phyloP scores from a whole-genome alignment of 805 yeast genomes.

The Wickerhamiella dianesei region DNA sequence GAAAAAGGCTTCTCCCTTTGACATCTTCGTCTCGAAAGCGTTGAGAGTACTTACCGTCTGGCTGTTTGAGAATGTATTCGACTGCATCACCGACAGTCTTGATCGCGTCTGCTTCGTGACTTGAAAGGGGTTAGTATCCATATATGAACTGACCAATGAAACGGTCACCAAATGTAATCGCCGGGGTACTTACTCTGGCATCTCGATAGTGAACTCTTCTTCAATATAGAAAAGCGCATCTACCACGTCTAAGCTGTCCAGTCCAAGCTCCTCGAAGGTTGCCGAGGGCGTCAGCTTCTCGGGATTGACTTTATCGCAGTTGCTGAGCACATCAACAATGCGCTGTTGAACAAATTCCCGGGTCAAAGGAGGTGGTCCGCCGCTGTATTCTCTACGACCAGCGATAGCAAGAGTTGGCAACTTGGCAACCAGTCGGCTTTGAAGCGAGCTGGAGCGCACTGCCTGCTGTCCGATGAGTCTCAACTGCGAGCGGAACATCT shows the following conservation, averaged over 20 bases:
- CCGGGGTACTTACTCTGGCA: slow-evolving; percentile 15
- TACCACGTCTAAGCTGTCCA: slow-evolving; percentile 87
- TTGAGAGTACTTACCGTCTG: slow-evolving; percentile 27
- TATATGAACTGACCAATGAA: not conserved
- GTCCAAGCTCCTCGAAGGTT: slow-evolving; percentile 38
- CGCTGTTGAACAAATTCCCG: slow-evolving; percentile 70
- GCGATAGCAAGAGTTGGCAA: not conserved
- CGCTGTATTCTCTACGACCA: slow-evolving; percentile 5
- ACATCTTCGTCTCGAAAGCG: no score
- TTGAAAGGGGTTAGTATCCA: slow-evolving; percentile 10
- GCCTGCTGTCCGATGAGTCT: not conserved
- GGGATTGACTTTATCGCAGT: slow-evolving; percentile 41
- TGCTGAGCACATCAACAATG: slow-evolving; percentile 60
- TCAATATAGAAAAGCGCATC: slow-evolving; percentile 93
- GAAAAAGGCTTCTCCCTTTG: no score
- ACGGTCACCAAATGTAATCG: not conserved
- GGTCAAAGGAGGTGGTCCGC: slow-evolving; percentile 44
- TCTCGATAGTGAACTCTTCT: slow-evolving; percentile 51
- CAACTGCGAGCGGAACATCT: not conserved
- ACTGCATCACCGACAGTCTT: slow-evolving; percentile 87
- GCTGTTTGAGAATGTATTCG: slow-evolving; percentile 56
- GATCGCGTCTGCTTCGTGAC: slow-evolving; percentile 76
- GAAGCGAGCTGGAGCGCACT: not conserved
- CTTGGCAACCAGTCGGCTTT: not conserved
- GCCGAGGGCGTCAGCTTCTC: slow-evolving; percentile 30